Base-by-base conservation (phyloP, 805 yeast genomes). In the Ogataea neopini region DNA sequence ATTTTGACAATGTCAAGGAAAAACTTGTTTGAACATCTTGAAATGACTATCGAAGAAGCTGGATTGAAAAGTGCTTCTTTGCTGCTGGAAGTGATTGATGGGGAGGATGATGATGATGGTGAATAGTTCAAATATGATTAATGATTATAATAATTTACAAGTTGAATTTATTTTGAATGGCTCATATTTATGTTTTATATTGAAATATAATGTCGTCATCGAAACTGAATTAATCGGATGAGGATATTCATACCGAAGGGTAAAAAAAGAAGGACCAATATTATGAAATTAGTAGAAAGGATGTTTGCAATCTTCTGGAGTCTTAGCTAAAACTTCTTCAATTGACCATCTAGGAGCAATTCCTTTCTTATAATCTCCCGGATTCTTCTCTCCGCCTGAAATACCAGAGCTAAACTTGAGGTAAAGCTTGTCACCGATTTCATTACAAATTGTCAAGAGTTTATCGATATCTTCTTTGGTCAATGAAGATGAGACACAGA, bases 391-490 rank as follows among this genome's bases (percentile, higher is more conserved):
- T 32, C 80, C 81, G 47, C 91, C 91, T 19, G 88, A 88, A 51
- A 78, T 74, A 45, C 92, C 92, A 26, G 89, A 80, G 60, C 88
- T 79, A 59, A 84, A 81, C 64, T 90, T 91, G 66, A 91, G 77
- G 66, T 75, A 81, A 51, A 87, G 66, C 60, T 73, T 71, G 59
- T 88, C 94, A 44, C 97, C 98, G 43, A 89, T 76, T 58, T 85
- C 89, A 57, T 81, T 81, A 59, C 86, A 77, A 59, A 80, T 83
- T 43, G 78, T 76, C 57, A 91, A 73, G 34, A 89, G 76, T 57
- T 81, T 77, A 64, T 94, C 99, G 59, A 94, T 79, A 68, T 94
- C 99, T 59, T 87, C 92, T 70, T 94, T 94, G 26, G 96, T 94
- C 59, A 95, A 76, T 1, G 98, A 86, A 0, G 97, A 74, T 45